A percentile compares a stretch with the other conserved stretches of the same genome.
Evolutionary conservation across 139 green algal species (phyloP).

Genomic region (Picochlorum sp.): DNA sequence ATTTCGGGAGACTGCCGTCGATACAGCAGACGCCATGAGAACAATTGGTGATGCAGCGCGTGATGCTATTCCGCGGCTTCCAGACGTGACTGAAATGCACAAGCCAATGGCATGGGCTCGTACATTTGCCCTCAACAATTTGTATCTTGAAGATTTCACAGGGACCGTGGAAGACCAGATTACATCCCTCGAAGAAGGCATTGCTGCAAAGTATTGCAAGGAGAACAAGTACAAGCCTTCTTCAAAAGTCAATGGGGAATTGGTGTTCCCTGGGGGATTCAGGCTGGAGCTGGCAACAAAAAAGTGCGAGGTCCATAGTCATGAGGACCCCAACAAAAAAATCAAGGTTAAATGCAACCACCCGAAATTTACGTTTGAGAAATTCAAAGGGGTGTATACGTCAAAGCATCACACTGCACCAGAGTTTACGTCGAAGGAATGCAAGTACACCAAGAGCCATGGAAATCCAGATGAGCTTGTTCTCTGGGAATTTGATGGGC

Average conservation of each 20-base stretch:
- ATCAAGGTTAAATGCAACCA: conserved; percentile 17
- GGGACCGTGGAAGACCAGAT: neutral
- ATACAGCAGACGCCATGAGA: neutral
- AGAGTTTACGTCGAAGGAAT: conserved; percentile 17
- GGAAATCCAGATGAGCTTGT: conserved; percentile 22
- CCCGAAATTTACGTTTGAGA: conserved; percentile 14
- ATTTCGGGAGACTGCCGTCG: neutral
- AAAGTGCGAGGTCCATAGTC: conserved; percentile 6
- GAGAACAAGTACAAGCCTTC: neutral
- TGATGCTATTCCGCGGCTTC: neutral
- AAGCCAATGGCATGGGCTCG: neutral
- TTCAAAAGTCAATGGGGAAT: conserved; percentile 16
- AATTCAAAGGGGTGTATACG: conserved; percentile 11
- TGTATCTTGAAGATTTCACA: neutral
- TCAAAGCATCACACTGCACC: conserved; percentile 16
- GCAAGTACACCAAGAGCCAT: conserved; percentile 26
- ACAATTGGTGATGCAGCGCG: neutral
- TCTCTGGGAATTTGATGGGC: conserved; percentile 32
- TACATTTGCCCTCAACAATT: neutral
- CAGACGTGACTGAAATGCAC: neutral
- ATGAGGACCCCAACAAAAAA: neutral
- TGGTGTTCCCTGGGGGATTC: conserved; percentile 7
- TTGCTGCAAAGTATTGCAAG: conserved; percentile 8
- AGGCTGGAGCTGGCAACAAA: conserved; percentile 10
- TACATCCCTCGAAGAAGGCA: conserved; percentile 4